phyloP scores from a whole-genome alignment of 495 filamentous ascomycete species.

The Astrocystis sublimbata region DNA sequence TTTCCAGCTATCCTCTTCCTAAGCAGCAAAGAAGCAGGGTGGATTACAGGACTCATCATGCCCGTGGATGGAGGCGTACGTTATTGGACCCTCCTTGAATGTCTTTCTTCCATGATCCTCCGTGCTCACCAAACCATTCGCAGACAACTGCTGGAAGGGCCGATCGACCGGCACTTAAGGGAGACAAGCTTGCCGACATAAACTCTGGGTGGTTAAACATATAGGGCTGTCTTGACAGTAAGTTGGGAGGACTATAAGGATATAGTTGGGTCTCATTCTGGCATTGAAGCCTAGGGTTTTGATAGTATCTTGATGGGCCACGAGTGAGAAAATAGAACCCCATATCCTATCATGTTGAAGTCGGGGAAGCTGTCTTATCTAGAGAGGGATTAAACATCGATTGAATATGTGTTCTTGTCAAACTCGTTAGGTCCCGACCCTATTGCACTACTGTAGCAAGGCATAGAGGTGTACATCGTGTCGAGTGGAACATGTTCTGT shows the following conservation, averaged over 20 bases:
- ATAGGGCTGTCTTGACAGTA: no score
- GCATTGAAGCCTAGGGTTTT: not conserved
- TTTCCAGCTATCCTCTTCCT: slow-evolving; percentile 12
- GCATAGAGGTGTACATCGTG: not conserved
- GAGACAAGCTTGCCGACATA: not conserved
- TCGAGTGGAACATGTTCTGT: not conserved
- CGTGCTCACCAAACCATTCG: no score
- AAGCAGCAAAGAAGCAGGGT: slow-evolving; percentile 4
- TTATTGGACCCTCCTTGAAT: no score
- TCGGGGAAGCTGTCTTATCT: not conserved
- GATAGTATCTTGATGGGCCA: no score
- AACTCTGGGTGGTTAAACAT: slow-evolving; percentile 1
- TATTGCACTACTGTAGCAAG: not conserved
- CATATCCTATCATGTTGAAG: not conserved
- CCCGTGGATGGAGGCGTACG: slow-evolving; percentile 15
- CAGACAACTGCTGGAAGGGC: slow-evolving; percentile 4
- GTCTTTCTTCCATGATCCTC: no score
- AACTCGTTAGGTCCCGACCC: not conserved
- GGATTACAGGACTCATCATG: slow-evolving; percentile 14
- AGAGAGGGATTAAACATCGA: not conserved
- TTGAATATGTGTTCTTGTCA: not conserved
- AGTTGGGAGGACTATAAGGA: not conserved
- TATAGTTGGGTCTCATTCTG: not conserved
- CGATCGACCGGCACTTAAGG: slow-evolving; percentile 2
- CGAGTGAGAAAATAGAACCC: not conserved